Base-by-base conservation (phyloP, 176 grass and related monocot species). In the Musa schizocarpa region DNA sequence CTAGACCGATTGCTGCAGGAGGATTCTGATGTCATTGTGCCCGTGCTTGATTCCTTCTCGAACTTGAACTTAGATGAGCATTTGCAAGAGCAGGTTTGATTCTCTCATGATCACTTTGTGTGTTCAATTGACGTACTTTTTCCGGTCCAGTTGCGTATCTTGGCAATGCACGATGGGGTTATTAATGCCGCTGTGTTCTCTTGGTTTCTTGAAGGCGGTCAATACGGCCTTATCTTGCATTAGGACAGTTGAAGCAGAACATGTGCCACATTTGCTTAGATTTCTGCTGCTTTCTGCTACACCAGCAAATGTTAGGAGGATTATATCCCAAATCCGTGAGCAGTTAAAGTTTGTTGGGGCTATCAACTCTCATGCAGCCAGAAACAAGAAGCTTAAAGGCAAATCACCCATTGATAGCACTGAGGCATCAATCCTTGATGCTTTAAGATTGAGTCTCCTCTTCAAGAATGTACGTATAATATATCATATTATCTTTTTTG, bases 181-280 rank as follows among this genome's bases (percentile, higher is more conserved):
- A 59, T 80, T 66, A 14, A 50, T 29, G 73, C 68, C 73, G 49
- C 14, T 50, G 16, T 52, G 75, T 8, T 71, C 20, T 80, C 52
- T 53, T 86, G 53, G 24, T 64, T 87, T 80, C 68, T 79, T 85
- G 61, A 84, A 96, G 93, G 87, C 89, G 8, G 83, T 96, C 61
- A 90, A 89, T 49, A 79, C 92, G 71, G 89, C 93, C 21, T 84
- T 96, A 83, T 96, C 93, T 21, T 96, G 89, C 85, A 89, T 92
- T 71, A 85, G 93, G 79, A 92, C 93, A 34, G 76, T 92, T 66
- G 79, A 84, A 9, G 79, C 69, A 0, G 85, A 96, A 51, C 87
- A 96, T 61, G 90, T 90, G 85, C 89, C 93, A 0, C 87, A 92
- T 67, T 80, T 96, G 77, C 89, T 96, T 78, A 87, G 87, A 72